A percentile compares a stretch with the other conserved stretches of the same genome.
These are phyloP conservation scores for Tripterygium wilfordii DNA, from an alignment of 177 flowering plant species.

Conservation along the genomic window DNA sequence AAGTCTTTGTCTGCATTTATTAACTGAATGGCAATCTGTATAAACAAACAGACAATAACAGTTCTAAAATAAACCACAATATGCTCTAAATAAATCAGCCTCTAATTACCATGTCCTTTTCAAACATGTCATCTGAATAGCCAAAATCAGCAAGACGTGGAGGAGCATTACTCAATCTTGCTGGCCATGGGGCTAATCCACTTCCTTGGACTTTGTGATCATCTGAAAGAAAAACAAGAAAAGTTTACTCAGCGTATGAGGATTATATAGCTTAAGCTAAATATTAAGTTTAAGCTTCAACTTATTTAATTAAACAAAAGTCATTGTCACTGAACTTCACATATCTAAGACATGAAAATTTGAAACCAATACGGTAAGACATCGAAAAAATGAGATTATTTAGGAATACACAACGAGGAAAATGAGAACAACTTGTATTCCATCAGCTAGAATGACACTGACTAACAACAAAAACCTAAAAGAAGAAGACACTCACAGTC, in stretches of 20 bases:
- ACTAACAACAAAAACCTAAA: conserved; percentile 1
- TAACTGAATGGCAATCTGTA: neutral
- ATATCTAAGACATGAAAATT: too few relatives aligned
- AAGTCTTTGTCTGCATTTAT: neutral
- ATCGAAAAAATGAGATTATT: neutral
- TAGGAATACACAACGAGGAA: neutral
- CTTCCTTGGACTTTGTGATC: conserved; percentile 60
- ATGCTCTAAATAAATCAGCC: neutral
- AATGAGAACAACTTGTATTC: neutral
- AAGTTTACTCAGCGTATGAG: neutral
- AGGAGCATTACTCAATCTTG: conserved; percentile 75
- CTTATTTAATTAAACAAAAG: neutral
- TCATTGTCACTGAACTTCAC: too few relatives aligned
- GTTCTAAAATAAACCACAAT: neutral
- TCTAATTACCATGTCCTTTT: conserved; percentile 82
- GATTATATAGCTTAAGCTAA: too few relatives aligned
- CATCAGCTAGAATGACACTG: neutral
- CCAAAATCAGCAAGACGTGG: conserved; percentile 88
- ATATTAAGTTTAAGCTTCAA: neutral
- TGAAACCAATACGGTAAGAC: neutral
- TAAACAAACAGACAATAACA: neutral
- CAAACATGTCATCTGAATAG: conserved; percentile 62
- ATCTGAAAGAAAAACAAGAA: conserved; percentile 35
- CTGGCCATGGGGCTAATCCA: conserved; percentile 94
- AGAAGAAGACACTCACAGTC: conserved; percentile 51